Evolutionary conservation across 371 early-diverging fungal genomes (phyloP).

Genomic region (Blakeslea trispora): DNA sequence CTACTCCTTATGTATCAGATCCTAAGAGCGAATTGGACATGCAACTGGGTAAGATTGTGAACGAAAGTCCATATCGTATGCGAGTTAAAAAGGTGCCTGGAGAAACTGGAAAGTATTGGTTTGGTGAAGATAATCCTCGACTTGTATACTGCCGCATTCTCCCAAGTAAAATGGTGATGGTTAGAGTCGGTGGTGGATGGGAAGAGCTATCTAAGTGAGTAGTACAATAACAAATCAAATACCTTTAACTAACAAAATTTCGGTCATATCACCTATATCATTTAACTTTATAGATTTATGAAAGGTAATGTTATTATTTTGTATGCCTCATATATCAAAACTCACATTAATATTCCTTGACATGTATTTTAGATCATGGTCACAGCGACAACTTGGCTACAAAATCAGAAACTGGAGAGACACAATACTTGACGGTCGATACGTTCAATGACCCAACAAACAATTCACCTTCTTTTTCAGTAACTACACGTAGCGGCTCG

Average conservation of each 20-base stretch:
- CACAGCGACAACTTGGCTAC: conserved; percentile 25
- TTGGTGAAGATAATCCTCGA: conserved; percentile 71
- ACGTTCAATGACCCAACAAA: conserved; percentile 16
- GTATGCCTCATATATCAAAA: neutral
- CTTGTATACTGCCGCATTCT: conserved; percentile 62
- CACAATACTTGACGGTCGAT: conserved; percentile 21
- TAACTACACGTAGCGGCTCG: conserved; percentile 25
- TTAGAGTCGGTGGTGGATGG: conserved; percentile 85
- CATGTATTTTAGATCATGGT: conserved; percentile 30
- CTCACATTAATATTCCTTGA: neutral
- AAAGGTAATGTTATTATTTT: conserved; percentile 16
- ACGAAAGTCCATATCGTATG: conserved; percentile 49
- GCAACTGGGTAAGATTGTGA: conserved; percentile 62
- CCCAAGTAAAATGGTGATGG: conserved; percentile 74
- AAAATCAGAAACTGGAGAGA: conserved; percentile 19
- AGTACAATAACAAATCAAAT: no score
- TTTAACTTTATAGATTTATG: conserved; percentile 30
- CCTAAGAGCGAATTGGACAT: conserved; percentile 51
- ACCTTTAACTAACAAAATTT: neutral
- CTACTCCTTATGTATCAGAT: conserved; percentile 38
- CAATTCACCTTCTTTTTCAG: conserved; percentile 14
- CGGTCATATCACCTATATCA: no score
- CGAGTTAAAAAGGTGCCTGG: conserved; percentile 45
- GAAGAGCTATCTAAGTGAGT: conserved; percentile 57
- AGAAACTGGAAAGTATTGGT: conserved; percentile 73